phyloP scores from a whole-genome alignment of 2,329 filamentous ascomycete species.

The Triangularia setosa region DNA sequence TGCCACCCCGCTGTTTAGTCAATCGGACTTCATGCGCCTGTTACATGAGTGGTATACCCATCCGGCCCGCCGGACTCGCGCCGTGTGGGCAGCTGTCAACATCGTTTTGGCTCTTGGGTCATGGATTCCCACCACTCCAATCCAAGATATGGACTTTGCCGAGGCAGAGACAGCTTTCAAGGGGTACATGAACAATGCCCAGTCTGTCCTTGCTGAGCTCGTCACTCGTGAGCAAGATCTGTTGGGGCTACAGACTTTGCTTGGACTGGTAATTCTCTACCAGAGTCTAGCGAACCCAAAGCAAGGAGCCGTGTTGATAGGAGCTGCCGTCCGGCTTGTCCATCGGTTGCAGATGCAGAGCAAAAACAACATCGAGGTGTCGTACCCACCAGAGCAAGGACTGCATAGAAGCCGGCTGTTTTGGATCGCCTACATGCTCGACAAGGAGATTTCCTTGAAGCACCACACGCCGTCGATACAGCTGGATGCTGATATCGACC shows the following conservation, averaged over 20 bases:
- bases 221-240: constrained; percentile 23
- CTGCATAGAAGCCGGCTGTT: constrained; percentile 26
- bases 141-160: background rate
- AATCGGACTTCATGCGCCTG: constrained; percentile 21
- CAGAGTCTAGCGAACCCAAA: constrained; percentile 21
- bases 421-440: constrained; percentile 29
- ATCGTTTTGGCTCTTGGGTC: constrained; percentile 21
- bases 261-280: constrained; percentile 26
- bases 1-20: constrained; percentile 22
- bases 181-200: constrained; percentile 14
- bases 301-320: constrained; percentile 24
- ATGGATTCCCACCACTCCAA: constrained; percentile 1
- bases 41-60: constrained; percentile 19
- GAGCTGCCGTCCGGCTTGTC: constrained; percentile 25
- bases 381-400: constrained; percentile 9
- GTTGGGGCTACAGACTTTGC: constrained; percentile 26
- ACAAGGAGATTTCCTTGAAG: constrained; percentile 36
- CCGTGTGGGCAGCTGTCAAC: constrained; percentile 27
- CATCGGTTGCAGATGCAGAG: constrained; percentile 22
- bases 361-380: constrained; percentile 9
- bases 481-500: constrained; percentile 38
- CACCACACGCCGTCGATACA: constrained; percentile 37
- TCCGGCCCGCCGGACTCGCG: constrained; percentile 23
- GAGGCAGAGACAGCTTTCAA: background rate
- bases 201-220: constrained; percentile 23